A percentile compares a stretch with the other conserved stretches of the same genome.
Conservation (phyloP, 805 yeast species). For the Vanderwaltozyma polyspora region DNA sequence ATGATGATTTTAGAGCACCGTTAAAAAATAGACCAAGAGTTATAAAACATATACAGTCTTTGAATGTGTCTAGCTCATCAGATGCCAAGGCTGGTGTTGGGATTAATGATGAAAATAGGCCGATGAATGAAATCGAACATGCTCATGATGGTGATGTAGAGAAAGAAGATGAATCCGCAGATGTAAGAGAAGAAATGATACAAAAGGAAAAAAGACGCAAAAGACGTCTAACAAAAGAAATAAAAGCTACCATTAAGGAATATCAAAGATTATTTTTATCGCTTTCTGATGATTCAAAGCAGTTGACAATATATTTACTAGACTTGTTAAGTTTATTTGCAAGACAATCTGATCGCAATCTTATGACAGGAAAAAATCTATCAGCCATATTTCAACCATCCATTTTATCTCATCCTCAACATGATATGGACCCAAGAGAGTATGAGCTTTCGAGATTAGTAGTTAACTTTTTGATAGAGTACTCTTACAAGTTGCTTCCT, state of each 20-base stretch:
- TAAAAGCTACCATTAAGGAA: constrained; percentile 55
- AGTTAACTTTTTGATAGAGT: constrained; percentile 79
- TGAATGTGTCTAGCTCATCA: neutral
- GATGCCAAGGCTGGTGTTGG: neutral
- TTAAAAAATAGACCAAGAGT: constrained; percentile 55
- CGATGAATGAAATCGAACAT: neutral
- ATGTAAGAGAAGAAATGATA: constrained; percentile 26
- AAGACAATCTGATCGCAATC: constrained; percentile 60
- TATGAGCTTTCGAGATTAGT: constrained; percentile 79
- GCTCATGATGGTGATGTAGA: constrained; percentile 7
- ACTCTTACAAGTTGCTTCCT: constrained; percentile 68
- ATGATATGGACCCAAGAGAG: constrained; percentile 87
- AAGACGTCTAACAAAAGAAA: constrained; percentile 42
- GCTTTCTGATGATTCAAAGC: constrained; percentile 70
- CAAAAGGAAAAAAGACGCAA: constrained; percentile 41
- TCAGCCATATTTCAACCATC: constrained; percentile 97
- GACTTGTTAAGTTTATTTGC: constrained; percentile 82
- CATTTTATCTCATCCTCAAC: constrained; percentile 83
- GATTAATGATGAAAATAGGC: neutral
- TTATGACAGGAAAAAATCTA: constrained; percentile 86
- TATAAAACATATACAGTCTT: constrained; percentile 41
- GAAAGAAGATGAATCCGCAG: constrained; percentile 12
- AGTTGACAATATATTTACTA: constrained; percentile 71
- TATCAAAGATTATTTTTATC: constrained; percentile 58
- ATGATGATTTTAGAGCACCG: constrained; percentile 72